phyloP scores from a whole-genome alignment of 805 yeast species.

The Lipomyces oligophaga region DNA sequence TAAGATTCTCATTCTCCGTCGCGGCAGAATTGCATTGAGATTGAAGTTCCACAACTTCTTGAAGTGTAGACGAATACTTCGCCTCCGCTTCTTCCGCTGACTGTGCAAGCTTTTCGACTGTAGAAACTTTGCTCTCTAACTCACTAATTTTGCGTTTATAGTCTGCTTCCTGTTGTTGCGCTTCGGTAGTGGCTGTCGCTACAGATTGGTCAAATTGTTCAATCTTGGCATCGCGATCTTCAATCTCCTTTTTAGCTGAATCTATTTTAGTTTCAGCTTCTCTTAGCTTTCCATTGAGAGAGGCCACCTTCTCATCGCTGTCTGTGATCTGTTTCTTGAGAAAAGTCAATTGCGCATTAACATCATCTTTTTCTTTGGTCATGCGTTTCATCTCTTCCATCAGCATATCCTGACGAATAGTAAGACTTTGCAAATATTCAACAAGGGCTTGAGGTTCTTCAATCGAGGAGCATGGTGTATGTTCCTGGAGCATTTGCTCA shows the following conservation, averaged over 20 bases:
- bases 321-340: not conserved
- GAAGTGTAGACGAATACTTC: slow-evolving; percentile 10
- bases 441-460: slow-evolving; percentile 67
- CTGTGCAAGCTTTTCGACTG: slow-evolving; percentile 5
- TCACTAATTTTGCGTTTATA: slow-evolving; percentile 1
- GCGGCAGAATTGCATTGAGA: slow-evolving; percentile 5
- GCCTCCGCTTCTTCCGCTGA: slow-evolving; percentile 11
- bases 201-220: not conserved
- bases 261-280: slow-evolving; percentile 7
- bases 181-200: not conserved
- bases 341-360: not conserved
- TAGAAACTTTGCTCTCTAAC: not conserved
- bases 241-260: slow-evolving; percentile 6
- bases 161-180: not conserved
- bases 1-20: not conserved
- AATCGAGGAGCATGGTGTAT: slow-evolving; percentile 75
- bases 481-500: slow-evolving; percentile 68
- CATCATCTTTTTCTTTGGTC: slow-evolving; percentile 30
- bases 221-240: slow-evolving; percentile 11
- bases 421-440: slow-evolving; percentile 63
- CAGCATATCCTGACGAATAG: slow-evolving; percentile 56
- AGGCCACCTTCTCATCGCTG: not conserved
- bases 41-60: slow-evolving; percentile 27
- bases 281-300: not conserved
- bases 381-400: slow-evolving; percentile 61